Percentiles rank a stretch among this genome's conserved stretches.
These are phyloP conservation scores for Xylaria sp. DNA, from an alignment of 2,329 filamentous ascomycete species.

Conservation along the genomic window DNA sequence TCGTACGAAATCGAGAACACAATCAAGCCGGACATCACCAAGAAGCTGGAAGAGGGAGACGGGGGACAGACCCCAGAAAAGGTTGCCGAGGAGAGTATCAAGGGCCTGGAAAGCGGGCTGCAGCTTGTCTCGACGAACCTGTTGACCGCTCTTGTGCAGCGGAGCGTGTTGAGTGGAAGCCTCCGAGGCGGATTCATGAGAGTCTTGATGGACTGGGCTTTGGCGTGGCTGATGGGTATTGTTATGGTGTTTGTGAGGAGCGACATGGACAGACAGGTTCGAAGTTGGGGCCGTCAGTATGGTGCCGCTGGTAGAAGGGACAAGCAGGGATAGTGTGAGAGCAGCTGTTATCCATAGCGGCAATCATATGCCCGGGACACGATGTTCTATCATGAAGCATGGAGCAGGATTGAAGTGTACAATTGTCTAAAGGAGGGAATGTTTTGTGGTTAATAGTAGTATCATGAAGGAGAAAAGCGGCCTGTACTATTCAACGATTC, in stretches of 20 bases:
- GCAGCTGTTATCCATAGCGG: too few relatives aligned
- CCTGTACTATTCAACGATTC: too few relatives aligned
- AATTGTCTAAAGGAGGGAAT: not conserved
- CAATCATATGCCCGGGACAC: not conserved
- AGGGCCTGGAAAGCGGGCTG: conserved; percentile 43
- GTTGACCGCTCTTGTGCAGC: conserved; percentile 22
- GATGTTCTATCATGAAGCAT: not conserved
- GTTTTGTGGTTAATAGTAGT: not conserved
- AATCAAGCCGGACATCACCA: conserved; percentile 37
- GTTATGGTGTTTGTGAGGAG: conserved; percentile 37
- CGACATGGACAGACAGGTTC: conserved; percentile 39
- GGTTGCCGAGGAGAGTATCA: conserved; percentile 41
- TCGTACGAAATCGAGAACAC: conserved; percentile 52
- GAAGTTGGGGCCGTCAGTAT: conserved; percentile 32
- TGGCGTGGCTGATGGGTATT: conserved; percentile 34
- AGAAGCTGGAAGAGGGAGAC: conserved; percentile 36
- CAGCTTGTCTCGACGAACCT: conserved; percentile 43
- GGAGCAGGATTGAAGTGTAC: not conserved
- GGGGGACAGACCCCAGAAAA: conserved; percentile 31
- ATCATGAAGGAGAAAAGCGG: not conserved
- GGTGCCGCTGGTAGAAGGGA: conserved; percentile 31
- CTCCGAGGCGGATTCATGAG: conserved; percentile 33
- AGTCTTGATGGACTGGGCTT: conserved; percentile 34
- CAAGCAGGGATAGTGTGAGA: conserved; percentile 12
- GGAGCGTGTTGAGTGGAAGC: conserved; percentile 39